Evolutionary conservation across 495 filamentous ascomycete genomes (phyloP), one percentile per base, ranked within the genome.

Genomic region (Tetracladium setigerum): DNA sequence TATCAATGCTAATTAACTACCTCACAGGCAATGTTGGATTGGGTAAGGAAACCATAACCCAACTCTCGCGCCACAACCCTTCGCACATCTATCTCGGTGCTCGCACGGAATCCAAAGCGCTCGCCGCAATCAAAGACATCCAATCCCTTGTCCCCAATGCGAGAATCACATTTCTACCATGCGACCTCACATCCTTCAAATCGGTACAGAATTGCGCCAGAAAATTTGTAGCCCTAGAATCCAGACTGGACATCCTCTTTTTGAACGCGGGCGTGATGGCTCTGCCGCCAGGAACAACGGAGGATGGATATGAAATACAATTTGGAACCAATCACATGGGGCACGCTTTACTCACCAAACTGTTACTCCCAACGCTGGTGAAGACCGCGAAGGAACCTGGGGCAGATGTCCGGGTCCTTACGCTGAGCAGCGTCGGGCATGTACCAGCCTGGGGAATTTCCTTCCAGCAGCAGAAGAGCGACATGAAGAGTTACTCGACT

Each of bases 191-290:
- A 13, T 46, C 42, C 13, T 46, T 59, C 1, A 44, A 40, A 13
- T 54, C 41, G 14, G 54, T 62, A 14, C 38, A 44, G 33, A 19
- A 32, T 11, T 39, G 44, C 7, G 59, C 56, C 12, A 31, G 56
- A 43, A 45, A 56, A 16, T 38, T 54, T 14, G 45, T 30, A 5
- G 38, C 43, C 40, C 50, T 48, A 22, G 33, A 41, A 11, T 12
- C 32, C 6, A 37, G 74, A 41, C 69, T 64, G 22, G 79, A 88
- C 48, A 58, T 79, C 15, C 62, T 90, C 4, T 64, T 87, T 18
- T 76, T 81, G 61, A 89, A 87, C 52, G 84, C 84, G 1, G 83
- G 82, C 35, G 71, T 84, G 49, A 82, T 86, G 77, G 77, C 67
- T 0, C 49, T 69, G 10, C 67, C 73, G 0, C 64, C 57, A 10